Evolutionary conservation across 2,329 filamentous ascomycete genomes (phyloP).

Genomic region (Curvularia verruculosa): DNA sequence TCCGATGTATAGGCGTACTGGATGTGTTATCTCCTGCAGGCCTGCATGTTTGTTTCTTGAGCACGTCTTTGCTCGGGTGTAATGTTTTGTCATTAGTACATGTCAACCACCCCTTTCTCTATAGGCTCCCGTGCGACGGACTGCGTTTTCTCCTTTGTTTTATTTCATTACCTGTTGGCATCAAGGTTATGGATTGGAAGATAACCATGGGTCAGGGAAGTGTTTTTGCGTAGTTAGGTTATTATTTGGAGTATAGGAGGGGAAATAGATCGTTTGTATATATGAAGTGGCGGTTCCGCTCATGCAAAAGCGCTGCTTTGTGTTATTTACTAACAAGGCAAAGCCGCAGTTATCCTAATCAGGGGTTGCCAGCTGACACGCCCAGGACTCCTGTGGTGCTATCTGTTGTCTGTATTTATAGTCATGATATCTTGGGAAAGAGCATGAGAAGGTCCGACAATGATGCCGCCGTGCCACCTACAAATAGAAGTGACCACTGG

Average conservation of each 20-base stretch:
- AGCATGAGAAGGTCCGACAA: neutral
- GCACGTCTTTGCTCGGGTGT: slow-evolving; percentile 20
- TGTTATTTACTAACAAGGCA: neutral
- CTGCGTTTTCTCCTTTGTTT: slow-evolving; percentile 10
- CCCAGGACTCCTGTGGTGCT: neutral
- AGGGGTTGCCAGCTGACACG: too few species aligned
- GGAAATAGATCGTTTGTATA: slow-evolving; percentile 6
- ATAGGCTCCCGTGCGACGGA: slow-evolving; percentile 2
- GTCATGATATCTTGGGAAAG: neutral
- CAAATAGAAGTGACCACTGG: neutral
- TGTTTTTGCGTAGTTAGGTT: neutral
- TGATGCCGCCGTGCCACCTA: neutral
- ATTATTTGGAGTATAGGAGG: slow-evolving; percentile 4
- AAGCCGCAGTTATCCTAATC: neutral
- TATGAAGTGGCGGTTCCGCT: neutral
- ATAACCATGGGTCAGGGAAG: neutral
- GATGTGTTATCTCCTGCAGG: slow-evolving; percentile 6
- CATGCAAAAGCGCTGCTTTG: neutral
- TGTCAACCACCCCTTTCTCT: neutral
- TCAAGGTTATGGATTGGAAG: neutral
- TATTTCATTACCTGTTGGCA: neutral
- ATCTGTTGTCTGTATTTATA: neutral
- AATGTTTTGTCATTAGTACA: slow-evolving; percentile 25
- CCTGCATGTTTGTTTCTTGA: slow-evolving; percentile 9
- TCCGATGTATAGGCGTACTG: slow-evolving; percentile 23